These are phyloP conservation scores for Coemansia sp. DNA, from an alignment of 192 early-diverging fungal species.

Conservation along the genomic window DNA sequence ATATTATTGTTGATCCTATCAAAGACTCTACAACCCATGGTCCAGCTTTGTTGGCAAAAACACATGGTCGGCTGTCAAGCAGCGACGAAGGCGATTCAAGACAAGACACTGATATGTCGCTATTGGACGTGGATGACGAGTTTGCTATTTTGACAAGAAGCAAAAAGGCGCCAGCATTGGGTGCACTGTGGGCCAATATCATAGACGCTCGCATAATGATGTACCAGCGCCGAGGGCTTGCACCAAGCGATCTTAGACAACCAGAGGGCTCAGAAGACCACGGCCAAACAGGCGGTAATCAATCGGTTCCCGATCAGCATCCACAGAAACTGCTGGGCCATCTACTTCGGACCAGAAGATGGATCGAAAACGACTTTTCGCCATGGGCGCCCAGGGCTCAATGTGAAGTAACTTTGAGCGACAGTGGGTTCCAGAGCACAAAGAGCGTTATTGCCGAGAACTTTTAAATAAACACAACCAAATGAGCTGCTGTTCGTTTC, in stretches of 20 bases:
- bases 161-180: constrained; percentile 68
- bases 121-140: constrained; percentile 14
- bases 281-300: background rate
- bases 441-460: background rate
- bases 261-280: background rate
- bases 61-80: background rate
- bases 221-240: constrained; percentile 36
- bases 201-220: constrained; percentile 68
- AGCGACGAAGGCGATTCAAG: constrained; percentile 7
- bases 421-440: constrained; percentile 26
- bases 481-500: background rate
- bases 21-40: background rate
- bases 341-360: constrained; percentile 31
- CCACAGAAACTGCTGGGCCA: constrained; percentile 10
- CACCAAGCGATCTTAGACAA: constrained; percentile 9
- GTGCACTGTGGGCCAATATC: constrained; percentile 71
- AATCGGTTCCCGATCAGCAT: background rate
- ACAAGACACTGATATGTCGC: constrained; percentile 23
- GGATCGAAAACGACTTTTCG: constrained; percentile 41
- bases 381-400: constrained; percentile 38
- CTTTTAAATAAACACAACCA: background rate
- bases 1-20: constrained; percentile 27
- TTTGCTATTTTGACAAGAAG: constrained; percentile 6
- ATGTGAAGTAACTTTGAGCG: constrained; percentile 39
- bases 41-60: background rate